A percentile compares a stretch with the other conserved stretches of the same genome.
Evolutionary conservation across 2,329 filamentous ascomycete species (phyloP).

Genomic region (Sordariomycetes sp.): DNA sequence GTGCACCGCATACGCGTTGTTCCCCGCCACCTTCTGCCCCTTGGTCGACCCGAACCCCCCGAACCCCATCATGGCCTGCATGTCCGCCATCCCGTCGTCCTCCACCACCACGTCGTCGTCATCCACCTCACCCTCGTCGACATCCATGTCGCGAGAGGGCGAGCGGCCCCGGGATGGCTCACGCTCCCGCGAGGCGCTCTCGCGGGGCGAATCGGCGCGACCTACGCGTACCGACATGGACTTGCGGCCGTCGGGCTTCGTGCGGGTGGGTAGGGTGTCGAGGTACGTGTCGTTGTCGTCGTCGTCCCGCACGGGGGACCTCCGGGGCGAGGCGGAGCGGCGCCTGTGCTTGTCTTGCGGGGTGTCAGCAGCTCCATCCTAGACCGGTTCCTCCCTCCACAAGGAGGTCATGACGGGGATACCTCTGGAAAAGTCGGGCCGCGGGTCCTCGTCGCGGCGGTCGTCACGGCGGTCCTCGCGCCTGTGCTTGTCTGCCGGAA

Average conservation of each 20-base stretch:
- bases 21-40: conserved; percentile 76
- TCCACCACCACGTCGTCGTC: conserved; percentile 31
- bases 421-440: not conserved
- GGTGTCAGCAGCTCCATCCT: not conserved
- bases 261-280: conserved; percentile 10
- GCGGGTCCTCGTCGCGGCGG: conserved; percentile 2
- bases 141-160: conserved; percentile 4
- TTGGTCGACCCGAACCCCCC: conserved; percentile 77
- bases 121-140: conserved; percentile 3
- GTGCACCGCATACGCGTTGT: conserved; percentile 66
- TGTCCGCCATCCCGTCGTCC: conserved; percentile 57
- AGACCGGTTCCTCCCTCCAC: not conserved
- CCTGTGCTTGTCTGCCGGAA: not conserved
- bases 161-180: conserved; percentile 4
- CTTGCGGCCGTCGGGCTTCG: conserved; percentile 7
- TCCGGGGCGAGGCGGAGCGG: conserved; percentile 22
- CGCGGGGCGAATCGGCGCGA: conserved; percentile 3
- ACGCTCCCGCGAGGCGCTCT: conserved; percentile 2
- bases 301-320: conserved; percentile 7
- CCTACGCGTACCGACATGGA: conserved; percentile 22
- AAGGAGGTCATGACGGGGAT: not conserved
- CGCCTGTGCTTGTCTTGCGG: conserved; percentile 13
- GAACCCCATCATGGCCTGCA: conserved; percentile 87
- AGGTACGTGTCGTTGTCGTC: conserved; percentile 2
- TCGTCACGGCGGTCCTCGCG: not conserved